phyloP scores from a whole-genome alignment of 1,284 basidiomycete genomes.

The Lignosus rhinocerotis region DNA sequence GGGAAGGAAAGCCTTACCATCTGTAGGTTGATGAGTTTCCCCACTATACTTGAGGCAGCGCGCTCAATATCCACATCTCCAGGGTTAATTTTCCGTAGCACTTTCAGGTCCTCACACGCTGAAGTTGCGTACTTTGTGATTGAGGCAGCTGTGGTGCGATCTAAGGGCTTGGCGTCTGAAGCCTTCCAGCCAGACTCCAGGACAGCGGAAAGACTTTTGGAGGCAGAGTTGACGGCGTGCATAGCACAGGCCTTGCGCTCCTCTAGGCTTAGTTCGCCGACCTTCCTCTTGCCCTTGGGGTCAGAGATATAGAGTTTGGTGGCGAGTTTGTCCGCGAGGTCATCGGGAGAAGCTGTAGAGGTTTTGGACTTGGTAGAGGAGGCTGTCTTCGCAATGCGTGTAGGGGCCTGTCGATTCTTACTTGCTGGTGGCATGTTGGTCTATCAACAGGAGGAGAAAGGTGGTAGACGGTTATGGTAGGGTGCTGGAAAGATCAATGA shows the following conservation, averaged over 20 bases:
- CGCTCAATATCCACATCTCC: constrained; percentile 68
- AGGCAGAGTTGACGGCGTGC: constrained; percentile 60
- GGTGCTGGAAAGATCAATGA: not conserved
- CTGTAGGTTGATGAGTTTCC: constrained; percentile 64
- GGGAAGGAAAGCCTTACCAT: constrained; percentile 48
- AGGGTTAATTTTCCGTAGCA: constrained; percentile 46
- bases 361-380: constrained; percentile 13
- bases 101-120: constrained; percentile 41
- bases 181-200: constrained; percentile 62
- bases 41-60: constrained; percentile 63
- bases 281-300: constrained; percentile 22
- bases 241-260: constrained; percentile 43
- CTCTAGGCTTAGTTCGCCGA: constrained; percentile 12
- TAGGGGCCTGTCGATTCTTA: constrained; percentile 2
- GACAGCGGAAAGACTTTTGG: constrained; percentile 53
- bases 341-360: constrained; percentile 18
- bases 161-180: constrained; percentile 28
- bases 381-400: constrained; percentile 4
- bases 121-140: constrained; percentile 34
- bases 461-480: not conserved
- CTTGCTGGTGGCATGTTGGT: constrained; percentile 13
- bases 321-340: constrained; percentile 27
- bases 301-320: constrained; percentile 28
- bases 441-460: not conserved
- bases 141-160: constrained; percentile 30